phyloP scores from a whole-genome alignment of 1,284 basidiomycete species.

The Moesziomyces antarcticus region DNA sequence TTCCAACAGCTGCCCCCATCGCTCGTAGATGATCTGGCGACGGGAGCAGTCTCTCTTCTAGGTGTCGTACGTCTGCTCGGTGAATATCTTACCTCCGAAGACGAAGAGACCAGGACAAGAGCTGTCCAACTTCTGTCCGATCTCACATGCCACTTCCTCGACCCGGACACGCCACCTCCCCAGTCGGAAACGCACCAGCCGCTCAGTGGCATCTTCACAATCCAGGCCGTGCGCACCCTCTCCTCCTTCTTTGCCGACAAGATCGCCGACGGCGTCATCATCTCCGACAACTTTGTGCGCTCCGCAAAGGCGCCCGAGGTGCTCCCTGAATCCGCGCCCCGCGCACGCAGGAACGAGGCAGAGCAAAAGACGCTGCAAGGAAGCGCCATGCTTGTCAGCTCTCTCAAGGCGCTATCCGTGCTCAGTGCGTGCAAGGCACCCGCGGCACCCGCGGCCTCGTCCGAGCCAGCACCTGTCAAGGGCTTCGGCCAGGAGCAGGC shows the following conservation, averaged over 20 bases:
- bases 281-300: slow-evolving; percentile 52
- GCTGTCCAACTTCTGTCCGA: slow-evolving; percentile 71
- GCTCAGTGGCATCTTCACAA: slow-evolving; percentile 77
- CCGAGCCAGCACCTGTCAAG: slow-evolving; percentile 67
- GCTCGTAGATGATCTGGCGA: slow-evolving; percentile 41
- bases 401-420: slow-evolving; percentile 77
- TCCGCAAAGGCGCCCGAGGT: slow-evolving; percentile 48
- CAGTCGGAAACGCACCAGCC: slow-evolving; percentile 67
- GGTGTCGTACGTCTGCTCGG: slow-evolving; percentile 87
- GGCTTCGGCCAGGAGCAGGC: slow-evolving; percentile 80
- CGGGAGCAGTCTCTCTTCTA: slow-evolving; percentile 71
- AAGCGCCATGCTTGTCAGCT: slow-evolving; percentile 59
- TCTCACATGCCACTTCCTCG: slow-evolving; percentile 47
- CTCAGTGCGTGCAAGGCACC: slow-evolving; percentile 68
- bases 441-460: slow-evolving; percentile 1
- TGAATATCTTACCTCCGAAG: slow-evolving; percentile 85
- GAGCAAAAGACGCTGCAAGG: slow-evolving; percentile 54
- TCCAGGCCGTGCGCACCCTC: slow-evolving; percentile 80
- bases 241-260: slow-evolving; percentile 86
- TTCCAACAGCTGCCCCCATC: slow-evolving; percentile 49
- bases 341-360: slow-evolving; percentile 33
- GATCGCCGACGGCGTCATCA: slow-evolving; percentile 79
- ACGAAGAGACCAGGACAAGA: slow-evolving; percentile 80
- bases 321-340: slow-evolving; percentile 54
- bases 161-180: slow-evolving; percentile 5